phyloP scores from a whole-genome alignment of 1,284 basidiomycete species.

The Malassezia caprae region DNA sequence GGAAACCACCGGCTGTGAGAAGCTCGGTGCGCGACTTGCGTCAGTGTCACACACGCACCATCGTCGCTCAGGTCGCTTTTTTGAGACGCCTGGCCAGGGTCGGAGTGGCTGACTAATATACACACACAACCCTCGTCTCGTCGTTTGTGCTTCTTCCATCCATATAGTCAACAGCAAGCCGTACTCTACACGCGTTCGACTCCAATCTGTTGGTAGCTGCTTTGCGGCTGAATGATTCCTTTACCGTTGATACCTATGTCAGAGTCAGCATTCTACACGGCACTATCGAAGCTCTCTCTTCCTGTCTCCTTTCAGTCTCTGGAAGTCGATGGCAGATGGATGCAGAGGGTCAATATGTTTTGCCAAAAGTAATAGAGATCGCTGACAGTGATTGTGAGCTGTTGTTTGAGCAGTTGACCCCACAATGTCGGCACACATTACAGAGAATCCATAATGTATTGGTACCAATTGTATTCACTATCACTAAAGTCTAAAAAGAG shows the following conservation, averaged over 20 bases:
- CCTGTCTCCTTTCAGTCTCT: constrained; percentile 9
- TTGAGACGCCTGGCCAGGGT: background rate
- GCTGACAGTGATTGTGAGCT: background rate
- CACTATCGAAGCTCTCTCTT: constrained; percentile 21
- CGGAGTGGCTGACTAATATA: constrained; percentile 4
- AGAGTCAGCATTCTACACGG: constrained; percentile 3
- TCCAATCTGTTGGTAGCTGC: no score
- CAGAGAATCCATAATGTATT: no score
- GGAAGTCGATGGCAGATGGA: constrained; percentile 15
- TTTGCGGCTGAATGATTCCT: no score
- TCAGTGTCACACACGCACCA: constrained; percentile 5
- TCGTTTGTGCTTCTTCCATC: background rate
- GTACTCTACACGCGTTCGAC: no score
- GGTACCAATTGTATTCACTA: background rate
- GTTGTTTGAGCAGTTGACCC: background rate
- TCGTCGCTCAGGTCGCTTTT: background rate
- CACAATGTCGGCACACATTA: background rate
- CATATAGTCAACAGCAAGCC: background rate
- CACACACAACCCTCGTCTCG: no score
- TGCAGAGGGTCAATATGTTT: constrained; percentile 21
- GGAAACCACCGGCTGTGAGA: constrained; percentile 67
- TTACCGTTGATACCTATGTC: background rate
- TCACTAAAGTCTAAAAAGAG: background rate
- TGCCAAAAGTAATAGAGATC: constrained; percentile 13
- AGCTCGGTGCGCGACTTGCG: constrained; percentile 66